phyloP scores from a whole-genome alignment of 2,329 filamentous ascomycete genomes.

The Fusarium ambrosium region DNA sequence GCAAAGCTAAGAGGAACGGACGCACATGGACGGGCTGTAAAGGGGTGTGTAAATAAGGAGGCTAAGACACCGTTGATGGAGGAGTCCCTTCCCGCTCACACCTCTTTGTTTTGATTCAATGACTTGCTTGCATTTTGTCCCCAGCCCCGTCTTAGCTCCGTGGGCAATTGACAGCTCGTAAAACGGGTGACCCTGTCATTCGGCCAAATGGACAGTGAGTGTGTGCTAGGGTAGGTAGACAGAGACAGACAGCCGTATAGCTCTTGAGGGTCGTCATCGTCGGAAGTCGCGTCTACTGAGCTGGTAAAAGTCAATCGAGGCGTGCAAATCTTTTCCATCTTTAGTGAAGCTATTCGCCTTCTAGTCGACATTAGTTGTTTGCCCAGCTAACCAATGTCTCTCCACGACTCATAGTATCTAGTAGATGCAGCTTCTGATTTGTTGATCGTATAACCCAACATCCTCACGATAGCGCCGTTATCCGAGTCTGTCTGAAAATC shows the following conservation, averaged over 20 bases:
- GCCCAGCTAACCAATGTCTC: neutral
- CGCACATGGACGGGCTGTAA: neutral
- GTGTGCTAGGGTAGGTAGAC: neutral
- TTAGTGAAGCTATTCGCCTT: neutral
- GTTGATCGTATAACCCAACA: neutral
- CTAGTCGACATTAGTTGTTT: neutral
- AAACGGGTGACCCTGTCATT: neutral
- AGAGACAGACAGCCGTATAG: neutral
- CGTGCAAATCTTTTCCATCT: neutral
- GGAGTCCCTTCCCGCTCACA: neutral
- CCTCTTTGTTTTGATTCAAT: neutral
- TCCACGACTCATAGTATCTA: neutral
- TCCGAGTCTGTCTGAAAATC: neutral
- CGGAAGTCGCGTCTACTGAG: neutral
- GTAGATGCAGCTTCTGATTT: neutral
- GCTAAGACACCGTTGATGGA: neutral
- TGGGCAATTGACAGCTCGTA: slow-evolving; percentile 1
- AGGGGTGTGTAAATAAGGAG: neutral
- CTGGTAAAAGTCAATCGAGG: neutral
- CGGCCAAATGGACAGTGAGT: neutral
- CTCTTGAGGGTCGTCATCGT: neutral
- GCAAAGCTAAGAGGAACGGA: neutral
- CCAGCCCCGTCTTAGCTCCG: neutral
- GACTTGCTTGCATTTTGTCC: neutral
- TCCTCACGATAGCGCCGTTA: neutral